Percentiles rank a stretch among this genome's conserved stretches.
These are phyloP conservation scores for Cladosporium sphaerospermum DNA, from an alignment of 2,329 filamentous ascomycete genomes.

Conservation along the genomic window DNA sequence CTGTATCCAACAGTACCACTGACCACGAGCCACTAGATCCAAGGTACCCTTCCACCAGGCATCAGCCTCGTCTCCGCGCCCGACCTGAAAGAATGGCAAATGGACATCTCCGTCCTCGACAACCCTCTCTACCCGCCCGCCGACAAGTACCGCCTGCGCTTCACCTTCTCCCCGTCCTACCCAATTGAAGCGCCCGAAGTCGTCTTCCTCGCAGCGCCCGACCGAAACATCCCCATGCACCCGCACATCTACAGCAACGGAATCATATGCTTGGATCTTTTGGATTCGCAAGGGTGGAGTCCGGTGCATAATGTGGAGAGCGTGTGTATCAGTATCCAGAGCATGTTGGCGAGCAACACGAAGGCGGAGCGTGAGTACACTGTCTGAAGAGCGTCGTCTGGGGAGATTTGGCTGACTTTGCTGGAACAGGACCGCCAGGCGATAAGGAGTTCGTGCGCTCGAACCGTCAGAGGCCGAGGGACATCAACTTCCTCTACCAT, in stretches of 20 bases:
- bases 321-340: conserved; percentile 94
- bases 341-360: conserved; percentile 93
- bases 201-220: conserved; percentile 60
- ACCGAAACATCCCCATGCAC: conserved; percentile 75
- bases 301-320: conserved; percentile 96
- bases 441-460: conserved; percentile 82
- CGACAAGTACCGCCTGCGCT: conserved; percentile 77
- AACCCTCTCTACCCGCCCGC: conserved; percentile 76
- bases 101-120: conserved; percentile 89
- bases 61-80: conserved; percentile 77
- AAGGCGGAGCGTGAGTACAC: conserved; percentile 68
- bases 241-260: conserved; percentile 98
- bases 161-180: conserved; percentile 76
- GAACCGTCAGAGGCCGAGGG: conserved; percentile 72
- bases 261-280: conserved; percentile 93
- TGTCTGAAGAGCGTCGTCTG: not conserved
- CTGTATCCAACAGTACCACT: not conserved
- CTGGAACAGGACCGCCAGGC: conserved; percentile 56
- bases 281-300: conserved; percentile 84
- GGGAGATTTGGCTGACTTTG: conserved; percentile 5
- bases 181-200: conserved; percentile 97
- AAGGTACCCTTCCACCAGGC: conserved; percentile 54
- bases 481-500: conserved; percentile 92
- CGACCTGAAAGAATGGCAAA: conserved; percentile 80
- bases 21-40: conserved; percentile 38